phyloP scores from a whole-genome alignment of 139 green algal genomes.

The Chlamydomonas sp. region DNA sequence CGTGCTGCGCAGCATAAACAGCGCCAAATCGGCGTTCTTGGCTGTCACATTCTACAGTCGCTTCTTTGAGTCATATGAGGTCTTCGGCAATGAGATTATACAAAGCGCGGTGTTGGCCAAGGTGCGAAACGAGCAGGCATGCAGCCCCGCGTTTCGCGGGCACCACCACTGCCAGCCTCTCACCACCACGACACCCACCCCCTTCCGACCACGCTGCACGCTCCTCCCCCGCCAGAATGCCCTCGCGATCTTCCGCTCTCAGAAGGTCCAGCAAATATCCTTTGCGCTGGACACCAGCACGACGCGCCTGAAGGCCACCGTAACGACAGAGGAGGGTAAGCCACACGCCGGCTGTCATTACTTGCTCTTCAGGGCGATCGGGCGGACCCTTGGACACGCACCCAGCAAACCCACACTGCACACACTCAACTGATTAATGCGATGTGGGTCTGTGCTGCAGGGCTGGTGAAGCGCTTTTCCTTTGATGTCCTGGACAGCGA shows the following conservation, averaged over 20 bases:
- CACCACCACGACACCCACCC: neutral
- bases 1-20: slow-evolving; percentile 77
- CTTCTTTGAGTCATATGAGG: slow-evolving; percentile 76
- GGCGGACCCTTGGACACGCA: too few species aligned
- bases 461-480: slow-evolving; percentile 74
- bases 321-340: slow-evolving; percentile 74
- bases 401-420: too few species aligned
- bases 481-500: slow-evolving; percentile 66
- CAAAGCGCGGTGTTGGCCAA: slow-evolving; percentile 75
- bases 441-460: slow-evolving; percentile 43
- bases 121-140: slow-evolving; percentile 24
- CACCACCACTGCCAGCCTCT: neutral
- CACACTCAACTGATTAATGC: neutral
- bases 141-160: neutral
- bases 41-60: slow-evolving; percentile 60
- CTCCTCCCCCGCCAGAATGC: slow-evolving; percentile 50
- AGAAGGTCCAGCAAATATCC: slow-evolving; percentile 50
- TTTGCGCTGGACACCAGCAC: slow-evolving; percentile 60
- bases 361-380: neutral
- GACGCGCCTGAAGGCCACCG: slow-evolving; percentile 43
- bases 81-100: slow-evolving; percentile 59
- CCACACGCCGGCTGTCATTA: neutral
- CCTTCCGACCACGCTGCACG: too few species aligned
- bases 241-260: slow-evolving; percentile 65
- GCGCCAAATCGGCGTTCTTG: slow-evolving; percentile 72